These are phyloP conservation scores for Cenchrus fungigraminus DNA, from an alignment of 176 grass and related monocot genomes.

Conservation along the genomic window DNA sequence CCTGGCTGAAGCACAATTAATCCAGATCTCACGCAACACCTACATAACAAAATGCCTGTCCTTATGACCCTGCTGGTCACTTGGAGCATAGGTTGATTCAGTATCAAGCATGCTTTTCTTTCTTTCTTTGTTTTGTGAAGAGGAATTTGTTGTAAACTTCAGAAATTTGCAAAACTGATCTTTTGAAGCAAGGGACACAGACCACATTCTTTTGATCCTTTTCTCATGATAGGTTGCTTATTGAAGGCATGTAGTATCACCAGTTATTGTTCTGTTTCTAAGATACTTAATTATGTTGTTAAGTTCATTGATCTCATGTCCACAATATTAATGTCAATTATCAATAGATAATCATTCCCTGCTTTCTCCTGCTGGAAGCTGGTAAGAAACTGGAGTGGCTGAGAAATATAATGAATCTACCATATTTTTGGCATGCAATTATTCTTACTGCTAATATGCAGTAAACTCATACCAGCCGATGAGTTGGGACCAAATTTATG, in stretches of 20 bases:
- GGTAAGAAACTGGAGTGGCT: neutral
- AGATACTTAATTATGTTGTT: neutral
- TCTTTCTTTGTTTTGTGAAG: neutral
- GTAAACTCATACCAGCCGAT: neutral
- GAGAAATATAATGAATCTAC: neutral
- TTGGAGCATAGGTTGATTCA: neutral
- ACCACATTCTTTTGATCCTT: neutral
- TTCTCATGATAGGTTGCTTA: neutral
- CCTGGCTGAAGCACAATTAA: too few relatives aligned
- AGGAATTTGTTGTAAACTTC: neutral
- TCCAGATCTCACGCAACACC: neutral
- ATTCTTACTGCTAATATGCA: neutral
- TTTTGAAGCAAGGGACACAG: neutral
- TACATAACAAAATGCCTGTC: neutral
- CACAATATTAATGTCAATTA: neutral
- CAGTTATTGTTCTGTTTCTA: neutral
- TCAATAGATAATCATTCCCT: neutral
- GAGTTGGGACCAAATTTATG: conserved; percentile 2
- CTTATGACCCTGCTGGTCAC: neutral
- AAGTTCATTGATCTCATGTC: neutral
- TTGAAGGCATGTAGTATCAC: neutral
- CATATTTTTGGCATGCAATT: neutral
- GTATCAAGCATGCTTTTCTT: neutral
- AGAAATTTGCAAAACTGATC: neutral
- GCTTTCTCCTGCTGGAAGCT: neutral